Conservation (phyloP, 768 basidiomycete genomes). For the Trichaptum fuscoviolaceum region DNA sequence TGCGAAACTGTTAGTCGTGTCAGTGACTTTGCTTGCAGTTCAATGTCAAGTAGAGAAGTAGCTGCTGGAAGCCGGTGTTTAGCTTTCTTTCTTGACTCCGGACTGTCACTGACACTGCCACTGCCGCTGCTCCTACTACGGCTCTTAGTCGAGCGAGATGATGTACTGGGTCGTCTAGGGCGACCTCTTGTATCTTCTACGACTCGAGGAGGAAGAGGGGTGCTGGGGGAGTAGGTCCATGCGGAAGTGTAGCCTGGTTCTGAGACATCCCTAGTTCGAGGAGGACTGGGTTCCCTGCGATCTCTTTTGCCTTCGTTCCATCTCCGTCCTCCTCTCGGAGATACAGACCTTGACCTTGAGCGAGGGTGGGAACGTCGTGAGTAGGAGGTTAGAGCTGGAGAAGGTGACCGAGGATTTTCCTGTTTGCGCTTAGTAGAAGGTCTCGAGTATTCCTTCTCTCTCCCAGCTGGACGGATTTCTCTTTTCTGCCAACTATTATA, state of each 20-base stretch:
- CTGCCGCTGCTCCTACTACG: conserved; percentile 43
- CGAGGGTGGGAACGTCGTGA: conserved; percentile 63
- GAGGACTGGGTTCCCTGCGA: conserved; percentile 48
- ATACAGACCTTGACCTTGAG: conserved; percentile 55
- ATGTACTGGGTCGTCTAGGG: conserved; percentile 43
- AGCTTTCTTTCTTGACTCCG: conserved; percentile 43
- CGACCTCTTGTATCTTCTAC: conserved; percentile 13
- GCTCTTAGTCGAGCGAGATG: conserved; percentile 51
- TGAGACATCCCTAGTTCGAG: conserved; percentile 34
- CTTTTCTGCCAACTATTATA: conserved; percentile 59
- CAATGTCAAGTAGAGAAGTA: conserved; percentile 30
- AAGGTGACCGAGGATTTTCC: conserved; percentile 37
- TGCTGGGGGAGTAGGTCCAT: conserved; percentile 21
- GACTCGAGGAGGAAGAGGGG: conserved; percentile 12
- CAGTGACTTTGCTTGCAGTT: neutral
- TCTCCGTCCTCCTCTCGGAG: conserved; percentile 43
- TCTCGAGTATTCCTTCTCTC: neutral
- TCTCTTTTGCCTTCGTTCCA: conserved; percentile 16
- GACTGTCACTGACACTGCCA: conserved; percentile 40
- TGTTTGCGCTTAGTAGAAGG: conserved; percentile 30
- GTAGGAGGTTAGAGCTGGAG: conserved; percentile 59
- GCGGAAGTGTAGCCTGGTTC: conserved; percentile 25
- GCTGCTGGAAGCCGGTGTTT: conserved; percentile 60
- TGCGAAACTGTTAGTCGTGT: neutral
- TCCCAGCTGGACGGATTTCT: conserved; percentile 35